phyloP scores from a whole-genome alignment of 805 yeast genomes.

The Jamesozyma lodderae region DNA sequence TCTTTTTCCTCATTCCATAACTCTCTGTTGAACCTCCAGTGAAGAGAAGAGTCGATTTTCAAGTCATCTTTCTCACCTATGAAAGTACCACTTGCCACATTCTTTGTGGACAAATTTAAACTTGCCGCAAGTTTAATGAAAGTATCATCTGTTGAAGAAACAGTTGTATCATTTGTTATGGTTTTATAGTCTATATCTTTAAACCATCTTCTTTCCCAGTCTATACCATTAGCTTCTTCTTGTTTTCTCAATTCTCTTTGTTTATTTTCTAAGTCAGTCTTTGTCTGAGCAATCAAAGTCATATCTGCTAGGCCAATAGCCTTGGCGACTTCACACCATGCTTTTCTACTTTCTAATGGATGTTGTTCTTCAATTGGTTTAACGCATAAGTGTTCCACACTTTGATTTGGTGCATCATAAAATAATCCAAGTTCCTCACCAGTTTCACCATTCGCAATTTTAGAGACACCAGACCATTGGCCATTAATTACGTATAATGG shows the following conservation, averaged over 20 bases:
- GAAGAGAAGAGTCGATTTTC: conserved; percentile 36
- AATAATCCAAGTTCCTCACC: conserved; percentile 37
- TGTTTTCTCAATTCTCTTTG: conserved; percentile 75
- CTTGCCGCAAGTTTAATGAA: conserved; percentile 34
- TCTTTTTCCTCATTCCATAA: conserved; percentile 55
- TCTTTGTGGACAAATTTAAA: conserved; percentile 43
- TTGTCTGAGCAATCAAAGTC: conserved; percentile 64
- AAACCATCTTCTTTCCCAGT: conserved; percentile 85
- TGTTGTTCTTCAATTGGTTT: conserved; percentile 79
- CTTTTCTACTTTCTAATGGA: conserved; percentile 73
- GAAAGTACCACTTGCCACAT: conserved; percentile 59
- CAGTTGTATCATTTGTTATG: neutral
- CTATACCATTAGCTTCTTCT: conserved; percentile 54
- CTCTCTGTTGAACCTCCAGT: conserved; percentile 60
- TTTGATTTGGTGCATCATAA: conserved; percentile 48
- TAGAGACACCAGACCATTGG: conserved; percentile 82
- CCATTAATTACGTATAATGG: conserved; percentile 77
- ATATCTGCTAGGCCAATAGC: conserved; percentile 73
- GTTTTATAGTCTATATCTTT: conserved; percentile 37
- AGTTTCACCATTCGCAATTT: conserved; percentile 46
- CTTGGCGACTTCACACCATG: conserved; percentile 84
- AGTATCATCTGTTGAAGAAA: conserved; percentile 9
- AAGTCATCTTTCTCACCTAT: conserved; percentile 48
- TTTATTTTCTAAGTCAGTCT: conserved; percentile 68
- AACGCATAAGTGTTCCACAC: conserved; percentile 51